Evolutionary conservation across 371 early-diverging fungal species (phyloP).

Genomic region (Mucor circinelloides): DNA sequence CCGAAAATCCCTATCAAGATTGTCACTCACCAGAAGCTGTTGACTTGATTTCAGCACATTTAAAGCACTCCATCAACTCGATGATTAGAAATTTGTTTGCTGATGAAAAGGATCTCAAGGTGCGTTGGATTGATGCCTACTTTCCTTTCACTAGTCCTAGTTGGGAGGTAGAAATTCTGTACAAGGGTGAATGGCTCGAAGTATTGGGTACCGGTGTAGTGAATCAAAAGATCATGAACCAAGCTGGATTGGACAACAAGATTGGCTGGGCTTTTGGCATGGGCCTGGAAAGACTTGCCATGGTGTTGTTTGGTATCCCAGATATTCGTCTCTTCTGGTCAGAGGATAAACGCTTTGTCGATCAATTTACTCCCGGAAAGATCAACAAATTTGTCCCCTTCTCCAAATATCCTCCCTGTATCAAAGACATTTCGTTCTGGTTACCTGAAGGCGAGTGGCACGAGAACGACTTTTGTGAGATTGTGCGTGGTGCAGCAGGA

Average conservation of each 20-base stretch:
- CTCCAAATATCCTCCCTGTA: constrained; percentile 84
- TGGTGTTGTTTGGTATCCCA: constrained; percentile 94
- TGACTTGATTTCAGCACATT: constrained; percentile 62
- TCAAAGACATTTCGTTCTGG: constrained; percentile 97
- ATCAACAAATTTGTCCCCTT: constrained; percentile 78
- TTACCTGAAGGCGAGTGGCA: constrained; percentile 67
- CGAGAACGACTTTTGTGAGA: constrained; percentile 92
- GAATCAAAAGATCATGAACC: constrained; percentile 79
- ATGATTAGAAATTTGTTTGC: constrained; percentile 77
- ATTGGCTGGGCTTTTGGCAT: constrained; percentile 98
- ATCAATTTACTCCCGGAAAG: constrained; percentile 78
- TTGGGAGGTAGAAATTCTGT: constrained; percentile 95
- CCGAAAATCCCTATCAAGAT: constrained; percentile 61
- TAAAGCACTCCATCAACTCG: constrained; percentile 80
- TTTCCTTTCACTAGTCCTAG: constrained; percentile 97
- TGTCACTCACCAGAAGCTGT: constrained; percentile 57
- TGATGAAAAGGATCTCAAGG: constrained; percentile 67
- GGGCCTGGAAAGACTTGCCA: constrained; percentile 95
- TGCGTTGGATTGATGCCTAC: constrained; percentile 95
- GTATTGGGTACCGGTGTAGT: constrained; percentile 95
- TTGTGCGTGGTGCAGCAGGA: constrained; percentile 90
- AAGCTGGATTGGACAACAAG: constrained; percentile 66
- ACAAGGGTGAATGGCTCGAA: constrained; percentile 95
- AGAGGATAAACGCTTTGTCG: constrained; percentile 84
- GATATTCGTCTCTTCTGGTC: constrained; percentile 98